Evolutionary conservation across 1,284 basidiomycete species (phyloP).

Genomic region (Trametes polyzona): DNA sequence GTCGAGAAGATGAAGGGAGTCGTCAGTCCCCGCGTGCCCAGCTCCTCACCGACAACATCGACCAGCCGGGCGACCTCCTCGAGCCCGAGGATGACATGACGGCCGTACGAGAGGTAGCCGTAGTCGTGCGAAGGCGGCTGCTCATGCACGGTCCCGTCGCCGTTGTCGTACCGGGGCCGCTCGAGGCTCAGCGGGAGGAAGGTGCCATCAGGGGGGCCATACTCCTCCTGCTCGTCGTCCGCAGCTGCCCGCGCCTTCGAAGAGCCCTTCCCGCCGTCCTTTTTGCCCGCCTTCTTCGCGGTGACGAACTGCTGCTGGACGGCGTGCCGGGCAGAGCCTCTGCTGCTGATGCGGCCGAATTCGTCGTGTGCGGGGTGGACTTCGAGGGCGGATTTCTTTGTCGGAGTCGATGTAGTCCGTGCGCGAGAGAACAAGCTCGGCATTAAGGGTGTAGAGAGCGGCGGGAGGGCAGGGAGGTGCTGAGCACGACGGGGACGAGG

Average conservation of each 20-base stretch:
- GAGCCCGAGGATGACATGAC: constrained; percentile 75
- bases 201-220: constrained; percentile 59
- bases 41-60: constrained; percentile 70
- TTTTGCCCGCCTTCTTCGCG: constrained; percentile 56
- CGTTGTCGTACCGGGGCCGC: constrained; percentile 41
- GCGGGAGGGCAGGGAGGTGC: constrained; percentile 24
- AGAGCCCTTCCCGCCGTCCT: constrained; percentile 48
- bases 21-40: constrained; percentile 75
- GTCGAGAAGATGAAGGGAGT: constrained; percentile 90
- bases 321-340: constrained; percentile 42
- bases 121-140: constrained; percentile 52
- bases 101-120: constrained; percentile 72
- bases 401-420: constrained; percentile 53
- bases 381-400: constrained; percentile 38
- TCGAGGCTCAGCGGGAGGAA: constrained; percentile 66
- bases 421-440: constrained; percentile 60
- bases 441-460: constrained; percentile 45
- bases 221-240: constrained; percentile 41
- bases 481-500: constrained; percentile 26
- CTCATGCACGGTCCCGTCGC: constrained; percentile 33
- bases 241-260: constrained; percentile 41
- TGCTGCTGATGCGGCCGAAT: constrained; percentile 64
- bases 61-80: constrained; percentile 76
- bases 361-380: constrained; percentile 51
- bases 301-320: constrained; percentile 23